Conservation (phyloP, 192 early-diverging fungal species). For the Chytriomyces hyalinus region DNA sequence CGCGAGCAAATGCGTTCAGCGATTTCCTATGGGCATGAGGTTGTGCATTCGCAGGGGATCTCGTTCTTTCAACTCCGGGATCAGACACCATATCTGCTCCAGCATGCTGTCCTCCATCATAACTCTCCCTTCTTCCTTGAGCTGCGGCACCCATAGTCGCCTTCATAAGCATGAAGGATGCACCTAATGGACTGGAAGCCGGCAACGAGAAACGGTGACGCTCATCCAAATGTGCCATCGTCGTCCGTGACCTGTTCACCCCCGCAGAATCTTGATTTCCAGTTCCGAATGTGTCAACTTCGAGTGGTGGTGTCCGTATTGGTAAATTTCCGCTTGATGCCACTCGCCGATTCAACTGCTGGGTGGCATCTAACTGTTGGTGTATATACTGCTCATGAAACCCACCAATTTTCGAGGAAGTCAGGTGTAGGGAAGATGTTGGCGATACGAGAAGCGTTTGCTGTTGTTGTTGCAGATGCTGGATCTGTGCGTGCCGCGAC, state of each 20-base stretch:
- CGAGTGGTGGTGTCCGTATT: not conserved
- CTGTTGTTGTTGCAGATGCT: slow-evolving; percentile 11
- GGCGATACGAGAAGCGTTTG: not conserved
- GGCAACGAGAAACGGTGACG: not conserved
- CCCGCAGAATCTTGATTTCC: not conserved
- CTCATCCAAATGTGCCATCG: not conserved
- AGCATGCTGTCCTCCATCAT: not conserved
- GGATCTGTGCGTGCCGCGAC: slow-evolving; percentile 18
- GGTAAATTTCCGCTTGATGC: not conserved
- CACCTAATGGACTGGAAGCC: not conserved
- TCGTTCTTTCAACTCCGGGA: not conserved
- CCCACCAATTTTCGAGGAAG: not conserved
- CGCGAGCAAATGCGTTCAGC: slow-evolving; percentile 12
- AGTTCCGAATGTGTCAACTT: no score
- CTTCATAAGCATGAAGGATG: not conserved
- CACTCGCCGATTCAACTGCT: not conserved
- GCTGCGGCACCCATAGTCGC: not conserved
- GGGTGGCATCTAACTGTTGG: no score
- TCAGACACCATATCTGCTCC: not conserved
- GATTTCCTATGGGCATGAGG: slow-evolving; percentile 13
- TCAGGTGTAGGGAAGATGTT: not conserved
- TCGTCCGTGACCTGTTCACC: not conserved
- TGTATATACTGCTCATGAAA: not conserved
- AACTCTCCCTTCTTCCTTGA: not conserved
- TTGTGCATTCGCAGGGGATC: not conserved